These are phyloP conservation scores for Globisporangium mamillatum DNA, from an alignment of 352 stramenopile genomes.

Conservation along the genomic window DNA sequence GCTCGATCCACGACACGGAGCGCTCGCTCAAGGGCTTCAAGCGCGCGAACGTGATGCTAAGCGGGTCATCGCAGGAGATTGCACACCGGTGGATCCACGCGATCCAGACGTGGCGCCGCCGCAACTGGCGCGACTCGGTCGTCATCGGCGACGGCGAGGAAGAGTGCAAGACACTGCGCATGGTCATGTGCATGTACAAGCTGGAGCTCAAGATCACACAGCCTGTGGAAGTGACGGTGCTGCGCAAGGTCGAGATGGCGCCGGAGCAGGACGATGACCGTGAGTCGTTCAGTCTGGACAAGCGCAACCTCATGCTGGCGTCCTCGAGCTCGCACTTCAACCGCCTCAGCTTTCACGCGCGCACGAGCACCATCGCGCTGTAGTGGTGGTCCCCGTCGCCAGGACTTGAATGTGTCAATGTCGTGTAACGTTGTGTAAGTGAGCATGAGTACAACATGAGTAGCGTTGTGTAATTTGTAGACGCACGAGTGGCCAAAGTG, in stretches of 20 bases:
- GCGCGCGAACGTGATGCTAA: constrained; percentile 50
- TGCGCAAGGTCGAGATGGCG: constrained; percentile 51
- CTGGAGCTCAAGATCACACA: constrained; percentile 59
- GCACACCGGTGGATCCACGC: constrained; percentile 61
- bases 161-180: constrained; percentile 57
- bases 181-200: constrained; percentile 66
- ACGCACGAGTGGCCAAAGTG: background rate
- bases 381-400: background rate
- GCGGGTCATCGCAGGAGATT: constrained; percentile 46
- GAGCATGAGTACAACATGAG: background rate
- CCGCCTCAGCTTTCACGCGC: constrained; percentile 15
- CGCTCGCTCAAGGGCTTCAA: constrained; percentile 65
- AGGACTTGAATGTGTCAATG: background rate
- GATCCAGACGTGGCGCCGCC: constrained; percentile 70
- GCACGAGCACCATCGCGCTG: constrained; percentile 16
- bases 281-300: constrained; percentile 7
- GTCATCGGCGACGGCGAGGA: constrained; percentile 62
- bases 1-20: constrained; percentile 73
- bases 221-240: constrained; percentile 37
- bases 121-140: constrained; percentile 71
- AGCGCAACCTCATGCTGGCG: constrained; percentile 20
- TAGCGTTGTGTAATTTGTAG: background rate
- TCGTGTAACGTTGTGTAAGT: background rate
- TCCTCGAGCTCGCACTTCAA: constrained; percentile 13
- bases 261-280: constrained; percentile 27